A percentile compares a stretch with the other conserved stretches of the same genome.
These are phyloP conservation scores for Talaromyces wortmannii DNA, from an alignment of 495 filamentous ascomycete genomes.

Conservation along the genomic window DNA sequence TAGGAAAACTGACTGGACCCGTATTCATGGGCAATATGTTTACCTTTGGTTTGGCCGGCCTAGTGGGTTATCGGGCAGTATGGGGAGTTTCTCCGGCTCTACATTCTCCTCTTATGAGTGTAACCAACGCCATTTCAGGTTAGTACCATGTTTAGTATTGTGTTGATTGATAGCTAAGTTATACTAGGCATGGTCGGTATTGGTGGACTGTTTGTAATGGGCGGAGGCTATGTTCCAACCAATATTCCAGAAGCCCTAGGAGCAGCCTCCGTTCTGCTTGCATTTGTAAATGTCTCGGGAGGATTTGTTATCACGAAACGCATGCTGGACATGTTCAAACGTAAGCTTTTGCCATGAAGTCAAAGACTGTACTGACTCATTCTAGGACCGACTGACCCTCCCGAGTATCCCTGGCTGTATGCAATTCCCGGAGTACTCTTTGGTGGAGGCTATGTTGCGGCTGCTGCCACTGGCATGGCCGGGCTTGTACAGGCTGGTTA, in stretches of 20 bases:
- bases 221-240: constrained; percentile 63
- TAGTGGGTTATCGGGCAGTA: constrained; percentile 75
- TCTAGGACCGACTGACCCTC: constrained; percentile 62
- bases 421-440: constrained; percentile 67
- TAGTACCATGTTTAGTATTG: neutral
- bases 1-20: constrained; percentile 71
- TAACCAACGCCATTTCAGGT: constrained; percentile 81
- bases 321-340: constrained; percentile 89
- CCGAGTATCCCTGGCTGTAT: constrained; percentile 80
- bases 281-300: constrained; percentile 76
- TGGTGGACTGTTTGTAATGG: constrained; percentile 76
- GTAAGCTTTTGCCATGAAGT: constrained; percentile 17
- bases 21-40: constrained; percentile 78
- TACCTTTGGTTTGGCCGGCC: constrained; percentile 68
- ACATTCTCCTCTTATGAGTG: constrained; percentile 77
- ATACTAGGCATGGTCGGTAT: constrained; percentile 64
- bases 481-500: constrained; percentile 79
- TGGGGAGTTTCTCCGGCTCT: constrained; percentile 73
- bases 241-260: constrained; percentile 72
- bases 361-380: constrained; percentile 10
- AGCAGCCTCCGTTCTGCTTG: constrained; percentile 68
- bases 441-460: constrained; percentile 67
- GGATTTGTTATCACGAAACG: constrained; percentile 81
- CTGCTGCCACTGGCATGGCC: constrained; percentile 68
- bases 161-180: neutral